Evolutionary conservation across 176 grass and related monocot species (phyloP), one percentile per base, ranked within the genome.

Genomic region (Raddia guianensis): DNA sequence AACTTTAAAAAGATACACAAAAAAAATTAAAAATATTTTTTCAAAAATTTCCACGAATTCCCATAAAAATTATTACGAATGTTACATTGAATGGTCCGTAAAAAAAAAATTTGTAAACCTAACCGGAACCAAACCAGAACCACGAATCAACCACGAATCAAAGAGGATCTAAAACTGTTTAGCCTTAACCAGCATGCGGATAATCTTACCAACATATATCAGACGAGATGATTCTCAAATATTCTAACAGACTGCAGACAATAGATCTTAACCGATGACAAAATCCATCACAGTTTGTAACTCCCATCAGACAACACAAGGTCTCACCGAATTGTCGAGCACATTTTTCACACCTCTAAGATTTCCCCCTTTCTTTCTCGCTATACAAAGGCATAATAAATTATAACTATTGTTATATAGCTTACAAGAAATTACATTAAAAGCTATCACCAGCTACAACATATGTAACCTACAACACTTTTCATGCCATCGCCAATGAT

Each of bases 361-460:
- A 42, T 49, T 16, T 3, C 8, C 35, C 45, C 15, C 37, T 40
- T 70, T 68, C 76, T 80, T 89, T 63, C 72, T 82, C 66, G 3
- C 87, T 89, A 77, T 89, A 89, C 87, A 89, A 57, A 84, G 67
- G 72, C 84, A 85, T 85, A 73, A 72, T 76, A 81, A 76, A 81
- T 80, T 81, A 58, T 72, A 76, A 49, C 74, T 82, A 73, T 71
- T 21, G 43, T 77, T 83, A 74, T 86, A 66, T 82, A 40, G 72
- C 78, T 86, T 78, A 82, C 73, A 89, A 67, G 27, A 78, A 82
- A 86, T 78, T 89, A 86, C 77, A 78, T 83, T 82, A 82, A 73
- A 51, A 60, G 52, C 73, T 86, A 78, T 37, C 52, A 72, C 72
- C 69, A 79, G 69, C 47, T 42, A 68, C 70, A 73, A 61, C 18